A percentile compares a stretch with the other conserved stretches of the same genome.
These are phyloP conservation scores for Mycena filopes DNA, from an alignment of 768 basidiomycete genomes.

Conservation along the genomic window DNA sequence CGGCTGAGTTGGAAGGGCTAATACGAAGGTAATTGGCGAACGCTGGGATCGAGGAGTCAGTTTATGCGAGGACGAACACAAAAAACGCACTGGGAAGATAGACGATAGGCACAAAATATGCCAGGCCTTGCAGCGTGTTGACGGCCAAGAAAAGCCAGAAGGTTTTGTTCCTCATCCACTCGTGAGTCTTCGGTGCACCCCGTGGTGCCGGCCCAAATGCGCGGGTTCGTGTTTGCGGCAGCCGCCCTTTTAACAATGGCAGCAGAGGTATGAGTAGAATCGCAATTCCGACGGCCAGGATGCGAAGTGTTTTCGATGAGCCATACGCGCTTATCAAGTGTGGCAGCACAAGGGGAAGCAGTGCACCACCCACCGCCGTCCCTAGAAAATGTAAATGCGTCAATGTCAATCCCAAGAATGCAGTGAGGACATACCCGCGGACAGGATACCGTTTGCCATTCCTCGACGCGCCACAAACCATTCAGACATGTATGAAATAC, in stretches of 20 bases:
- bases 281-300: slow-evolving; percentile 34
- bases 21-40: slow-evolving; percentile 40
- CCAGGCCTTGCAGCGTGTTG: slow-evolving; percentile 42
- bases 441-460: slow-evolving; percentile 45
- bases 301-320: slow-evolving; percentile 36
- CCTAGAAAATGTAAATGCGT: slow-evolving; percentile 21
- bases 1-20: slow-evolving; percentile 33
- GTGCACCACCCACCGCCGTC: slow-evolving; percentile 39
- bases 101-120: slow-evolving; percentile 40
- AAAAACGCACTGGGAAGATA: slow-evolving; percentile 39
- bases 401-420: neutral
- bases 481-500: slow-evolving; percentile 43
- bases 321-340: slow-evolving; percentile 39
- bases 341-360: slow-evolving; percentile 42
- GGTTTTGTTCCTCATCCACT: slow-evolving; percentile 30
- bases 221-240: slow-evolving; percentile 34
- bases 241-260: slow-evolving; percentile 39
- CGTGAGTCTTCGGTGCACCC: slow-evolving; percentile 4
- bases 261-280: slow-evolving; percentile 35
- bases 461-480: slow-evolving; percentile 47
- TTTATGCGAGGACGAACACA: neutral
- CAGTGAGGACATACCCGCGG: too few species aligned
- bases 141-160: slow-evolving; percentile 37
- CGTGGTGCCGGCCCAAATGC: slow-evolving; percentile 11
- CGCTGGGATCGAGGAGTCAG: slow-evolving; percentile 24